Evolutionary conservation across 306 rosid genomes (phyloP), one percentile per base, ranked within the genome.

Genomic region (Sechiopsis laciniata): DNA sequence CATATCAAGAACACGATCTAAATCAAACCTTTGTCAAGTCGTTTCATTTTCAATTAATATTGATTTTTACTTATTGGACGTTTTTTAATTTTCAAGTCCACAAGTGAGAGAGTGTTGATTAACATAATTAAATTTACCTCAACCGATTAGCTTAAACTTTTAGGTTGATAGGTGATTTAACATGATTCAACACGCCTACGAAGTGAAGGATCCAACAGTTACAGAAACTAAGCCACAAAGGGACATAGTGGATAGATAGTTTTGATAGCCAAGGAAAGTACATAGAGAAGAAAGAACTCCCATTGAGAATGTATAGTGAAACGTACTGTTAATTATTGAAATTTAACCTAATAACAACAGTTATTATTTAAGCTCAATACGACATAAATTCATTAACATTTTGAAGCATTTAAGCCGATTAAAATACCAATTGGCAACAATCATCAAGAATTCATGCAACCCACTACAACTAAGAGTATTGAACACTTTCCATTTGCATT

Each of bases 371-470:
- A 5, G 61, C 67, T 63, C 21, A 32, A 29, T 37, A 26, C 10
- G 48, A 63, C 70, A 63, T 32, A 45, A 63, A 16, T 63, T 37
- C 37, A 37, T 7, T 63, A 35, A 63, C 20, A 63, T 53, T 37
- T 55, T 17, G 35, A 60, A 74, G 51, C 26, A 37, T 35, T n/a
- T n/a, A 37, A 37, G 32, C 54, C 42, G 32, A 65, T 37, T 2
- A 66, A 66, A 12, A 42, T 37, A 40, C 15, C 48, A 42, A 42
- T 19, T 57, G 57, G 46, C 11, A 61, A 32, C 8, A 61, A 58
- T 74, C 42, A 46, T 73, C 8, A 37, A 50, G 59, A 56, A 56
- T 73, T 20, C 20, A 40, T 42, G 76, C 14, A 53, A 56, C 67
- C 67, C 10, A 48, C 56, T 42, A 37, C 14, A n/a, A 62, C 54